These are phyloP conservation scores for Neofusicoccum sp. DNA, from an alignment of 2,329 filamentous ascomycete species.

Conservation along the genomic window DNA sequence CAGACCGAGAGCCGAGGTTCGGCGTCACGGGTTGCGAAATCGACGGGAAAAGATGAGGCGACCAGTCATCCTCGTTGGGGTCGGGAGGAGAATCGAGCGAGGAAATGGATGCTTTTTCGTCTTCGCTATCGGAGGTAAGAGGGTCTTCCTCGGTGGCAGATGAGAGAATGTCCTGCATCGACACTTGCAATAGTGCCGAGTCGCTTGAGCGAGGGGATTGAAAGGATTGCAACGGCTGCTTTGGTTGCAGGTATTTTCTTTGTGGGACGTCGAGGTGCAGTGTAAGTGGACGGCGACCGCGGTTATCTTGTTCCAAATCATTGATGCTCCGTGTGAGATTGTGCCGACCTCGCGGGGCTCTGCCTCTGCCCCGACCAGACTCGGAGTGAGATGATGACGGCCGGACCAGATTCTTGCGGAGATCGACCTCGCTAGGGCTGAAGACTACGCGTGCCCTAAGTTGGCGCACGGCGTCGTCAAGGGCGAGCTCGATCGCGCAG, in stretches of 20 bases:
- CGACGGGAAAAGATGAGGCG: constrained; percentile 26
- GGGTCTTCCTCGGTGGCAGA: constrained; percentile 16
- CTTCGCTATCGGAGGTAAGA: constrained; percentile 16
- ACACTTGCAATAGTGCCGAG: constrained; percentile 11
- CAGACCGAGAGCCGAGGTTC: constrained; percentile 17
- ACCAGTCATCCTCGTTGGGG: constrained; percentile 10
- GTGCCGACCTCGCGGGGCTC: background rate
- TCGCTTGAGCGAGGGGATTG: constrained; percentile 6
- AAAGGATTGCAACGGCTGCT: background rate
- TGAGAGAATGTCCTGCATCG: constrained; percentile 15
- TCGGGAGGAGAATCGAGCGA: constrained; percentile 25
- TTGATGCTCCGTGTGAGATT: constrained; percentile 11
- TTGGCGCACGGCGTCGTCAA: constrained; percentile 71
- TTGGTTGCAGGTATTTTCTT: background rate
- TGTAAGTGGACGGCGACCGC: background rate
- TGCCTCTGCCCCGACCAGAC: constrained; percentile 14
- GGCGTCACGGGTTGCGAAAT: constrained; percentile 31
- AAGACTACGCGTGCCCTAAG: constrained; percentile 69
- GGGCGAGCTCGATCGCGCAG: constrained; percentile 81
- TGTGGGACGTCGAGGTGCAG: constrained; percentile 7
- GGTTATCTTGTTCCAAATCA: background rate
- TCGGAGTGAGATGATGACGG: constrained; percentile 21
- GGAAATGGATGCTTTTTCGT: constrained; percentile 18
- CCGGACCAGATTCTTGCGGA: constrained; percentile 27
- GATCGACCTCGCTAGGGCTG: constrained; percentile 58